Conservation (phyloP, 805 yeast genomes). For the Ogataea nitratoaversa region DNA sequence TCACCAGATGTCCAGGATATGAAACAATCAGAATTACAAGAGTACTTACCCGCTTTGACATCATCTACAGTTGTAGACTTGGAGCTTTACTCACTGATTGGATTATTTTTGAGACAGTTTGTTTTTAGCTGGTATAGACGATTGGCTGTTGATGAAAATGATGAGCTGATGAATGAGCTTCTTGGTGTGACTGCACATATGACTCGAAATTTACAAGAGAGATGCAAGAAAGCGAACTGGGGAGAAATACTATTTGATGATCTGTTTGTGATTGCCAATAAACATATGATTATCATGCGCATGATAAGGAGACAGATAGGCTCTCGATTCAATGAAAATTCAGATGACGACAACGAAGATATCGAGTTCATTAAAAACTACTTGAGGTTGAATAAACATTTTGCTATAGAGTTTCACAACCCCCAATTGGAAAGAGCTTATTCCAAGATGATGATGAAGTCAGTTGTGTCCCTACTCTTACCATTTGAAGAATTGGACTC, state of each 20-base stretch:
- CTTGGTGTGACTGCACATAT: constrained; percentile 36
- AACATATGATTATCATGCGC: constrained; percentile 18
- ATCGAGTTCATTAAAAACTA: constrained; percentile 14
- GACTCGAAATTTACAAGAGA: constrained; percentile 35
- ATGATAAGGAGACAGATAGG: constrained; percentile 7
- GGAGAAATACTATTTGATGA: constrained; percentile 40
- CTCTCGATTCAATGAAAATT: constrained; percentile 11
- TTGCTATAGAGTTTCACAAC: constrained; percentile 14
- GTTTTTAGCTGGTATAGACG: constrained; percentile 42
- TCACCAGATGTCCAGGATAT: constrained; percentile 1
- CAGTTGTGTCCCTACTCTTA: constrained; percentile 32
- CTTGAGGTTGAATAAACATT: constrained; percentile 18
- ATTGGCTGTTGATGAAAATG: constrained; percentile 35
- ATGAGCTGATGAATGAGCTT: constrained; percentile 39
- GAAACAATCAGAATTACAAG: constrained; percentile 7
- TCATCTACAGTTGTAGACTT: constrained; percentile 37
- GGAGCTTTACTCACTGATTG: constrained; percentile 43
- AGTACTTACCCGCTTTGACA: constrained; percentile 36
- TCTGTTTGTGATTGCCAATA: constrained; percentile 36
- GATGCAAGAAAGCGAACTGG: constrained; percentile 31
- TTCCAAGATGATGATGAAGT: constrained; percentile 32
- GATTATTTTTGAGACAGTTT: constrained; percentile 43
- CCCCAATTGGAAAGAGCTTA: constrained; percentile 30
- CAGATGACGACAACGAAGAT: constrained; percentile 1
- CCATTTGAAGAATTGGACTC: constrained; percentile 41